These are phyloP conservation scores for Neospora caninum DNA, from an alignment of 169 alveolate species.

Conservation along the genomic window DNA sequence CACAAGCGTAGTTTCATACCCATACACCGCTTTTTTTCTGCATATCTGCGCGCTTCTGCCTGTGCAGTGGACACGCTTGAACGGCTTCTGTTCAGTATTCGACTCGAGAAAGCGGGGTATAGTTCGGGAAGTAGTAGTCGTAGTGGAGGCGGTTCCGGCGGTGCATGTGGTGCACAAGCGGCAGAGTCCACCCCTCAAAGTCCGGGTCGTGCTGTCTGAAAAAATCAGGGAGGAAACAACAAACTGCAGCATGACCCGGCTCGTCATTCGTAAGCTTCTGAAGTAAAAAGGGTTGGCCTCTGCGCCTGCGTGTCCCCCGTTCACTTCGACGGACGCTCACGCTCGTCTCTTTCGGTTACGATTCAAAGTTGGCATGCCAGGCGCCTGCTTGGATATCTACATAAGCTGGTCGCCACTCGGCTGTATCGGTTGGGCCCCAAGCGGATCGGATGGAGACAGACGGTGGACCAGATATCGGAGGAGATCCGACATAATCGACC, in stretches of 20 bases:
- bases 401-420: too few species aligned
- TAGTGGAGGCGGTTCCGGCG: constrained; percentile 22
- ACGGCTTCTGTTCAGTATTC: not conserved
- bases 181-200: constrained; percentile 69
- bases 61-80: not conserved
- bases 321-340: too few species aligned
- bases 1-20: not conserved
- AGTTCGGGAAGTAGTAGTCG: constrained; percentile 48
- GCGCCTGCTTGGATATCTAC: too few species aligned
- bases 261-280: too few species aligned
- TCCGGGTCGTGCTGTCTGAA: constrained; percentile 54
- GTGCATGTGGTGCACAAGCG: constrained; percentile 65
- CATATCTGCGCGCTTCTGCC: not conserved
- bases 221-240: not conserved
- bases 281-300: too few species aligned
- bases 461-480: too few species aligned
- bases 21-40: not conserved
- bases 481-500: too few species aligned
- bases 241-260: not conserved
- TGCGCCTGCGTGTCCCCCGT: too few species aligned
- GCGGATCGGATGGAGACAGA: too few species aligned
- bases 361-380: too few species aligned
- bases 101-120: constrained; percentile 42
- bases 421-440: too few species aligned
- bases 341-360: too few species aligned